Conservation (phyloP, 2,329 filamentous ascomycete species). For the Didymella lethalis region DNA sequence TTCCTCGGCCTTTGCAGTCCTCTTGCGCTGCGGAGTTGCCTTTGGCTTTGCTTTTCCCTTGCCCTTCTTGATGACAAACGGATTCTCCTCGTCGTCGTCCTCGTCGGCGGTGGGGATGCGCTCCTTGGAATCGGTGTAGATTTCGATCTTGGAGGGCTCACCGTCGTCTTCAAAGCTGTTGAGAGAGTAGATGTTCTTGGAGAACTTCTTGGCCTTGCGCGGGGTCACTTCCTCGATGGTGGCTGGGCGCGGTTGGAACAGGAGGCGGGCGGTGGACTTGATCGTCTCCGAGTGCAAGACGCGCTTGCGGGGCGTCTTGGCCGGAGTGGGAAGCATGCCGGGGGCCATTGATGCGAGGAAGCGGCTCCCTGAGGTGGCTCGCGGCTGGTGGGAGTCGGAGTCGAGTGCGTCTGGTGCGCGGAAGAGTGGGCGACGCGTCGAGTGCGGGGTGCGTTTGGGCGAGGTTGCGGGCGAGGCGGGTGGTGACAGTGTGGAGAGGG, state of each 20-base stretch:
- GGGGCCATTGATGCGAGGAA: conserved; percentile 40
- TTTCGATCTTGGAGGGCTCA: conserved; percentile 66
- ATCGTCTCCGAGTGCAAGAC: conserved; percentile 52
- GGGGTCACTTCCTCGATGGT: conserved; percentile 65
- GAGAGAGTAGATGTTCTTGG: conserved; percentile 60
- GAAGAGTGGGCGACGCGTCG: conserved; percentile 40
- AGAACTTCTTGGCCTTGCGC: conserved; percentile 64
- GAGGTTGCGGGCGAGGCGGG: conserved; percentile 53
- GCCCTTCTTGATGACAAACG: conserved; percentile 68
- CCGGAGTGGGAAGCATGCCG: conserved; percentile 77
- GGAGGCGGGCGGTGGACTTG: conserved; percentile 60
- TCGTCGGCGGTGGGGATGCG: conserved; percentile 71
- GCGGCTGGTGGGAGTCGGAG: conserved; percentile 42
- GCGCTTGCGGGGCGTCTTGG: conserved; percentile 77
- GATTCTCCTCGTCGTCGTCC: conserved; percentile 69
- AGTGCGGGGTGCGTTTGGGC: conserved; percentile 41
- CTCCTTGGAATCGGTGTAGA: conserved; percentile 83
- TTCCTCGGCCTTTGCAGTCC: conserved; percentile 65
- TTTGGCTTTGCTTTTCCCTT: conserved; percentile 54
- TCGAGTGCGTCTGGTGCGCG: conserved; percentile 32
- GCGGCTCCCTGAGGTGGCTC: conserved; percentile 39
- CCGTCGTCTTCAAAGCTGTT: conserved; percentile 58
- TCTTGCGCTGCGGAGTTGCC: conserved; percentile 58
- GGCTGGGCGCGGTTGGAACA: conserved; percentile 70
- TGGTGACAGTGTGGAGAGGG: conserved; percentile 57